phyloP scores from a whole-genome alignment of 1,284 basidiomycete genomes.

The Porogramme epimiltina region DNA sequence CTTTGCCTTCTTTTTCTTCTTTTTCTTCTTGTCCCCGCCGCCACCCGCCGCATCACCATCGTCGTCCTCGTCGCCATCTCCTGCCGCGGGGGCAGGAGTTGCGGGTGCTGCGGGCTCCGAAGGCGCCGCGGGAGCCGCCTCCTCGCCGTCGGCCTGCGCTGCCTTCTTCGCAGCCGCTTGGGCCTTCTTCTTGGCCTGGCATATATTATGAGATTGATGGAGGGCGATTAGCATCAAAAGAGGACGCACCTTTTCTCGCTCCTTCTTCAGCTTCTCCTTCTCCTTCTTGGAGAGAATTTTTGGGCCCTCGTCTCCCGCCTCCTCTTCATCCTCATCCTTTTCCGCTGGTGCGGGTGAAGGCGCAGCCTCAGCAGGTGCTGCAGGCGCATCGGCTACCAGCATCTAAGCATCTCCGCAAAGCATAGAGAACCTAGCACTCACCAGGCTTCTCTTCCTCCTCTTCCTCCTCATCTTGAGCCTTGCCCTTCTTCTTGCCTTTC shows the following conservation, averaged over 20 bases:
- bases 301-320: slow-evolving; percentile 43
- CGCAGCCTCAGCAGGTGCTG: slow-evolving; percentile 20
- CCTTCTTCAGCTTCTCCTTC: slow-evolving; percentile 94
- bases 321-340: slow-evolving; percentile 34
- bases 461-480: slow-evolving; percentile 41
- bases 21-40: slow-evolving; percentile 76
- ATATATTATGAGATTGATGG: slow-evolving; percentile 1
- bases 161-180: slow-evolving; percentile 87
- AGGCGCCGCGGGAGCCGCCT: slow-evolving; percentile 20
- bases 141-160: slow-evolving; percentile 33
- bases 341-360: slow-evolving; percentile 32
- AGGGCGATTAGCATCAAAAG: not conserved
- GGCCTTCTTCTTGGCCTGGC: slow-evolving; percentile 92
- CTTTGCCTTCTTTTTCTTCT: slow-evolving; percentile 88
- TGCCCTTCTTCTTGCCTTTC: slow-evolving; percentile 60
- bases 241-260: slow-evolving; percentile 79
- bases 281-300: slow-evolving; percentile 87
- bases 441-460: slow-evolving; percentile 23
- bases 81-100: slow-evolving; percentile 28
- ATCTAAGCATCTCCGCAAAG: not conserved
- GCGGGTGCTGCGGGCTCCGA: slow-evolving; percentile 4
- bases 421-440: not conserved
- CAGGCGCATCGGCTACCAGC: slow-evolving; percentile 5
- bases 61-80: slow-evolving; percentile 56
- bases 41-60: slow-evolving; percentile 49